Conservation (phyloP, 257 asterid genomes). For the Penstemon davidsonii region DNA sequence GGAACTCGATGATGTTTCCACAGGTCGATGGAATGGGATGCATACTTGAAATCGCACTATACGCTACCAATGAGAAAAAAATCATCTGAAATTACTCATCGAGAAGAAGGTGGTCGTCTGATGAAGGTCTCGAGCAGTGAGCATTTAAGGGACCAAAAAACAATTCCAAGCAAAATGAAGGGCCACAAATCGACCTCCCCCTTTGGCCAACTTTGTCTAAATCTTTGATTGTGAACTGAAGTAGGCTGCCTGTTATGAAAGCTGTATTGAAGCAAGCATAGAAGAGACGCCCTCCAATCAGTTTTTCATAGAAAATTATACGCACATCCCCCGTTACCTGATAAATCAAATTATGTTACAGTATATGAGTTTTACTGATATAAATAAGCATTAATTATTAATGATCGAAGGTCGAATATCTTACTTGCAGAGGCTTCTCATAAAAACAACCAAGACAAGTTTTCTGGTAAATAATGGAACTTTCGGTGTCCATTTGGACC, state of each 20-base stretch:
- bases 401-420: constrained; percentile 1
- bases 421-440: constrained; percentile 66
- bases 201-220: constrained; percentile 71
- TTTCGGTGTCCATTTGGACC: constrained; percentile 85
- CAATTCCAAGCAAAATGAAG: constrained; percentile 73
- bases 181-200: constrained; percentile 66
- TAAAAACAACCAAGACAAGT: constrained; percentile 64
- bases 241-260: constrained; percentile 61
- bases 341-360: not conserved
- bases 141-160: constrained; percentile 63
- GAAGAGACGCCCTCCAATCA: constrained; percentile 76
- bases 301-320: constrained; percentile 65
- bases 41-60: constrained; percentile 8
- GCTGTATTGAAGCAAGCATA: constrained; percentile 80
- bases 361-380: not conserved
- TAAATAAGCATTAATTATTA: not conserved
- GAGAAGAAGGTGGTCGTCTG: constrained; percentile 21
- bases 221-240: constrained; percentile 59
- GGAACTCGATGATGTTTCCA: too few relatives aligned
- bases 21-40: not conserved
- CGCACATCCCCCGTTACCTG: constrained; percentile 73
- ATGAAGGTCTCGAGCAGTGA: constrained; percentile 36
- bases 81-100: constrained; percentile 18
- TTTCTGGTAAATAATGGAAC: constrained; percentile 62
- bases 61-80: not conserved